Evolutionary conservation across 441 rosid genomes (phyloP), one percentile per base, ranked within the genome.

Genomic region (Flueggea neowawraea): DNA sequence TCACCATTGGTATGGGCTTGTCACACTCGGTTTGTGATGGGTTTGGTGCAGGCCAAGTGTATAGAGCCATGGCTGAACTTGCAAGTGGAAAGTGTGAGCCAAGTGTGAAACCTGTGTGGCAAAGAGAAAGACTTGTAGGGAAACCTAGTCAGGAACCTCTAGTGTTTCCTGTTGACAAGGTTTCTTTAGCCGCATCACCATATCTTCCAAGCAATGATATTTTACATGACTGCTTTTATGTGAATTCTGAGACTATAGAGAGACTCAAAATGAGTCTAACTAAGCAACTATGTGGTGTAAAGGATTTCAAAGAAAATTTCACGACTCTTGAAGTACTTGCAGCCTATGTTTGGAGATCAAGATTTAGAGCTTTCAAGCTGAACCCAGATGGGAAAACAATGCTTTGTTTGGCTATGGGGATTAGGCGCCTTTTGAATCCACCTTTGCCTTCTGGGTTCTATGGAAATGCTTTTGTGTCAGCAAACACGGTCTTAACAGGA

Each of bases 11-110:
- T 39, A 79, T 82, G 75, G 78, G 84, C 48, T 75, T 82, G 16
- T 75, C 88, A 49, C 91, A 85, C 63, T 72, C 91, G 0, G 57
- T 81, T 0, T 79, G 80, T 58, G 90, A 85, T 72, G 90, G 90
- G 43, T 78, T 68, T 58, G 90, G 90, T 6, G 86, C 86, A 57
- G 68, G 85, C 68, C 86, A 82, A 54, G 70, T 85, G 60, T 85
- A 71, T 31, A 70, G 65, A 70, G 79, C 87, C 52, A 13, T 84
- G 47, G 71, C 74, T 31, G 87, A 84, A 68, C 59, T 82, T 14
- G 87, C 85, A 9, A 69, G 83, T 32, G 80, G 83, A 22, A 74
- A 63, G 62, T 60, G 36, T 28, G 75, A 75, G 53, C 88, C 86
- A 17, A 63, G 73, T 11, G 66, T 65, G 55, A 70, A 79, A 22